These are phyloP conservation scores for Claviceps sp. DNA, from an alignment of 2,329 filamentous ascomycete species.

Conservation along the genomic window DNA sequence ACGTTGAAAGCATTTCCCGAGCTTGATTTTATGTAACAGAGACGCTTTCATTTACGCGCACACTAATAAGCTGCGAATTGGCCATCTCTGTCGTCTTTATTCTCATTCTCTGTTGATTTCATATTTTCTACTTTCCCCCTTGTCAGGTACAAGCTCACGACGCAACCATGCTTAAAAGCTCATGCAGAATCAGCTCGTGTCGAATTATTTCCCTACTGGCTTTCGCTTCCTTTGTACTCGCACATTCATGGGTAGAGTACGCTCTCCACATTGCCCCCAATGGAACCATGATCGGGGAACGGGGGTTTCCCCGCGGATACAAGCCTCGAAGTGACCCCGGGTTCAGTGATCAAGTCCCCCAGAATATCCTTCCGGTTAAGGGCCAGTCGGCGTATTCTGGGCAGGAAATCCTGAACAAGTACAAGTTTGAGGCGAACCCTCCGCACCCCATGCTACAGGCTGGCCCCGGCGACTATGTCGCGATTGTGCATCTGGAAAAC, in stretches of 20 bases:
- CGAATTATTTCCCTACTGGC: conserved; percentile 16
- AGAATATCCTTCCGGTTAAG: conserved; percentile 48
- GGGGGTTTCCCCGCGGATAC: conserved; percentile 66
- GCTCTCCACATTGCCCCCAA: conserved; percentile 57
- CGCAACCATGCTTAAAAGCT: neutral
- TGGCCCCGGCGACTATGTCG: conserved; percentile 47
- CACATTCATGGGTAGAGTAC: conserved; percentile 77
- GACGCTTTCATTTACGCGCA: neutral
- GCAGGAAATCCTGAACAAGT: conserved; percentile 36
- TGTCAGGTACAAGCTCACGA: conserved; percentile 4
- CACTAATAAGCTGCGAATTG: neutral
- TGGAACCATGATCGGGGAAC: conserved; percentile 56
- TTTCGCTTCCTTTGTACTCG: conserved; percentile 21
- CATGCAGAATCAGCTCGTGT: neutral
- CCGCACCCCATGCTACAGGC: conserved; percentile 50
- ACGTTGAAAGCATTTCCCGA: too few relatives aligned
- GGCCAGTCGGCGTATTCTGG: conserved; percentile 52
- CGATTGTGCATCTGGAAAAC: conserved; percentile 60
- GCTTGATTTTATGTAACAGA: too few relatives aligned
- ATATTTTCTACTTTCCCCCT: neutral
- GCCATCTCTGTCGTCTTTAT: neutral
- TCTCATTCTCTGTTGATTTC: neutral
- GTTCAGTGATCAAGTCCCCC: conserved; percentile 45
- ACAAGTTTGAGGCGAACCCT: conserved; percentile 22
- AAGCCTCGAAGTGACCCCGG: conserved; percentile 39